Percentiles rank a stretch among this genome's conserved stretches.
phyloP scores from a whole-genome alignment of 2,329 filamentous ascomycete genomes.

The Neofusicoccum laricinum region DNA sequence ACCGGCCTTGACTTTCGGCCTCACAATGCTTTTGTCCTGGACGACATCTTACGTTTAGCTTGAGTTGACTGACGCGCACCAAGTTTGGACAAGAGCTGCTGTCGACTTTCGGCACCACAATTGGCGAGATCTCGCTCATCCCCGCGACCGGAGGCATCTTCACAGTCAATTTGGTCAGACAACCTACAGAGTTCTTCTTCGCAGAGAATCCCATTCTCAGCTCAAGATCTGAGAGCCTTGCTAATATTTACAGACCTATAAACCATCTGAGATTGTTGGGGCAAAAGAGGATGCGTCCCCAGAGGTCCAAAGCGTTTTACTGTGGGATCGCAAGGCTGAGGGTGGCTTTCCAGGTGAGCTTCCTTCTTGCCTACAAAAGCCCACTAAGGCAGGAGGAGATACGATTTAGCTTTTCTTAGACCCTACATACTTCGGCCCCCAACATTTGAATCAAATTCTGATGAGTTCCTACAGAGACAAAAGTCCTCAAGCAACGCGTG shows the following conservation, averaged over 20 bases:
- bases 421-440: too few relatives aligned
- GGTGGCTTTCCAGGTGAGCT: constrained; percentile 75
- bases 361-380: background rate
- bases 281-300: constrained; percentile 16
- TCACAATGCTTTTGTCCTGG: background rate
- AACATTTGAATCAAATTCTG: background rate
- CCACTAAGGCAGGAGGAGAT: too few relatives aligned
- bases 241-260: background rate
- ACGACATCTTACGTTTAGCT: background rate
- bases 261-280: background rate
- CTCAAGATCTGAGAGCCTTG: background rate
- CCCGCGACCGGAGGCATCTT: constrained; percentile 85
- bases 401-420: too few relatives aligned
- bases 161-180: constrained; percentile 59
- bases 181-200: background rate
- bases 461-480: constrained; percentile 60
- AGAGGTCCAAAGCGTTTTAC: constrained; percentile 49
- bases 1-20: background rate
- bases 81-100: constrained; percentile 94
- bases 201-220: background rate
- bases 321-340: constrained; percentile 87
- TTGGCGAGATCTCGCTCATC: constrained; percentile 85
- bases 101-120: constrained; percentile 78
- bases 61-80: background rate
- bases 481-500: constrained; percentile 81